Base-by-base conservation (phyloP, 495 filamentous ascomycete species). In the Hyaloscypha variabilis region DNA sequence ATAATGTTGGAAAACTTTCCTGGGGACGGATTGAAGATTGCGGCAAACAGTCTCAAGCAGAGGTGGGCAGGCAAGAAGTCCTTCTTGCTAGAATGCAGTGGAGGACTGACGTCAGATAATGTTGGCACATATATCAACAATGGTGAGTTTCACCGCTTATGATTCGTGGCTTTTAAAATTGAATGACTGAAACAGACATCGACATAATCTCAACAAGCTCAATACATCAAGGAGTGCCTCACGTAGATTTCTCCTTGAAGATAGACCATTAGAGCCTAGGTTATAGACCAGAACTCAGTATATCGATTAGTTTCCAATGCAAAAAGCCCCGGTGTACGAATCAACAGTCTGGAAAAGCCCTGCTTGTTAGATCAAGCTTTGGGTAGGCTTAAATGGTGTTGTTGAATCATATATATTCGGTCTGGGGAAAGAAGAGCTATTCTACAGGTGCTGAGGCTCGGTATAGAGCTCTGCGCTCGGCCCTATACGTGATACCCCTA, bases 1-100 rank as follows among this genome's bases (percentile, higher is more conserved):
- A 85, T 99, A 58, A 99, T 99, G 95, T 78, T 99, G 70, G 95
- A 99, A 76, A 99, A 99, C 73, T 98, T 98, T 73, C 85, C 83
- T 0, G 83, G 87, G 0, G 87, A 91, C 10, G 93, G 87, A 0
- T 88, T 97, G 60, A 87, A 84, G 72, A 77, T 81, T 31, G 91
- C 90, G 1, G 91, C 94, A 14, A 78, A 65, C 73, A 83, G 81
- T 66, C 77, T 99, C 36, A 95, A 94, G 80, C 78, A 88, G 70
- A 85, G 86, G 70, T 97, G 91, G 92, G 82, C 72, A 14, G 86
- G 80, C 1, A 87, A 87, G 74, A 77, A 80, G 61, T 69, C 83
- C 34, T 93, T 95, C 69, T 71, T 97, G 74, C 81, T 98, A 34
- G 95, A 98, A 81, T 91, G 96, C 21, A 96, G 92, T 71, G 95